Evolutionary conservation across 1,139 yeast genomes (phyloP).

Genomic region (Yamadazyma buinensis): DNA sequence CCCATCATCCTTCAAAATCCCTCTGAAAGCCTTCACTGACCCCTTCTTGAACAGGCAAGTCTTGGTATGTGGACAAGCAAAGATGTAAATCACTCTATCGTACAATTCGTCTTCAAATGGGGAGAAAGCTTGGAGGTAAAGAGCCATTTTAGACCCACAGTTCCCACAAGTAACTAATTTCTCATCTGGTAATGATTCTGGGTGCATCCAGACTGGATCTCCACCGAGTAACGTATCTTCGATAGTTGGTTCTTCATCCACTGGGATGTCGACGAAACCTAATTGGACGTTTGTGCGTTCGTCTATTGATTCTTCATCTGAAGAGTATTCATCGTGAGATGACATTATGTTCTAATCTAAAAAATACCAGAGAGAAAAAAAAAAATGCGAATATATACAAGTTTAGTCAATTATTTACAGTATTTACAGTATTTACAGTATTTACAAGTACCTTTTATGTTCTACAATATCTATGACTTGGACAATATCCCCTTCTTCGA

Average conservation of each 20-base stretch:
- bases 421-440: conserved; percentile 7
- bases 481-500: conserved; percentile 71
- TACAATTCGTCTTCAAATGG: conserved; percentile 69
- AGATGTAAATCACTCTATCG: conserved; percentile 77
- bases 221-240: conserved; percentile 85
- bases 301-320: conserved; percentile 34
- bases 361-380: neutral
- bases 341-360: conserved; percentile 23
- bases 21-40: conserved; percentile 69
- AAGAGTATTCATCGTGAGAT: conserved; percentile 37
- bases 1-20: conserved; percentile 57
- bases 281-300: conserved; percentile 36
- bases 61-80: conserved; percentile 60
- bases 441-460: conserved; percentile 58
- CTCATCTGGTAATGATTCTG: conserved; percentile 51
- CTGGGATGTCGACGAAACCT: conserved; percentile 63
- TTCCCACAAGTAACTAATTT: conserved; percentile 56
- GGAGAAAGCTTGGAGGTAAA: conserved; percentile 75
- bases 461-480: conserved; percentile 70
- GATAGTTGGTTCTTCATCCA: conserved; percentile 40
- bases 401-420: conserved; percentile 3
- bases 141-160: conserved; percentile 60
- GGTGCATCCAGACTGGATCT: conserved; percentile 56
- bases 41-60: conserved; percentile 68
- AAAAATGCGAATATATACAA: neutral